Evolutionary conservation across 2,329 filamentous ascomycete genomes (phyloP).

Genomic region (Alternaria triticina): DNA sequence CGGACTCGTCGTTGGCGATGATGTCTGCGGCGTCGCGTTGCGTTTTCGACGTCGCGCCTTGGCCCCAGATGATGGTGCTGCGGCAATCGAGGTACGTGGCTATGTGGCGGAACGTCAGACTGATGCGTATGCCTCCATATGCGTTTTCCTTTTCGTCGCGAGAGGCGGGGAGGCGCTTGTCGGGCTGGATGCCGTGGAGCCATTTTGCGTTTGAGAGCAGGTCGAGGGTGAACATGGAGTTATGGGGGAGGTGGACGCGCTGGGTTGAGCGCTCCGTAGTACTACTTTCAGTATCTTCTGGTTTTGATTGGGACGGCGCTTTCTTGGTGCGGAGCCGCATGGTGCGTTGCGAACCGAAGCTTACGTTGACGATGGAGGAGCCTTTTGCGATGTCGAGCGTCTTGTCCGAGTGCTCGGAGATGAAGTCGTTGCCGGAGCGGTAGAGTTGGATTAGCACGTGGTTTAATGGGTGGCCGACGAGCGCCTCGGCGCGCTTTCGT

Average conservation of each 20-base stretch:
- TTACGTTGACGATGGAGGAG: slow-evolving; percentile 90
- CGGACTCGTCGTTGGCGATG: slow-evolving; percentile 70
- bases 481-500: slow-evolving; percentile 70
- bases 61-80: slow-evolving; percentile 82
- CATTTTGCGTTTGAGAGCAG: slow-evolving; percentile 81
- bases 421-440: slow-evolving; percentile 86
- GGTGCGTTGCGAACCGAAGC: slow-evolving; percentile 86
- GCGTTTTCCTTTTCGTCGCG: slow-evolving; percentile 75
- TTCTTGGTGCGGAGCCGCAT: slow-evolving; percentile 91
- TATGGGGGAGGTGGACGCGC: slow-evolving; percentile 80
- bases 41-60: slow-evolving; percentile 78
- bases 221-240: slow-evolving; percentile 86
- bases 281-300: background rate
- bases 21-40: slow-evolving; percentile 66
- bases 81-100: slow-evolving; percentile 78
- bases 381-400: slow-evolving; percentile 84
- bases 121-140: slow-evolving; percentile 79
- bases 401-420: slow-evolving; percentile 97
- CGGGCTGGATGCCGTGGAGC: slow-evolving; percentile 90
- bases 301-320: slow-evolving; percentile 10
- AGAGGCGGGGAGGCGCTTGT: slow-evolving; percentile 74
- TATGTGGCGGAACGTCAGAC: slow-evolving; percentile 88
- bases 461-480: slow-evolving; percentile 81
- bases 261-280: slow-evolving; percentile 55
- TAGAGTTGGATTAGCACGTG: slow-evolving; percentile 94